Conservation (phyloP, 2,329 filamentous ascomycete species). For the Fusarium miscanthi region DNA sequence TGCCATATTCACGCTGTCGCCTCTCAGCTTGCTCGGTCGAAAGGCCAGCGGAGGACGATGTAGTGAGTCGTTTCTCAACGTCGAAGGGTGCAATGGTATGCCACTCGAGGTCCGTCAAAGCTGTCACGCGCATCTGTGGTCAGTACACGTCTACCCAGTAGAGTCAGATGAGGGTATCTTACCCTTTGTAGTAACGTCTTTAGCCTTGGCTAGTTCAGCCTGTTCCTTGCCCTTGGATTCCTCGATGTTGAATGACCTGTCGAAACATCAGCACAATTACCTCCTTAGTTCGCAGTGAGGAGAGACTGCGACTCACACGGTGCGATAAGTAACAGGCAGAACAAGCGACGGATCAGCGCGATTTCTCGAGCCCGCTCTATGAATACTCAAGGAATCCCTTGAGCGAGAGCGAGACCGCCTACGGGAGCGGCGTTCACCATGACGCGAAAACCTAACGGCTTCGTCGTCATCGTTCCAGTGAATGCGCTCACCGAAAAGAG, state of each 20-base stretch:
- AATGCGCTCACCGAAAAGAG: background rate
- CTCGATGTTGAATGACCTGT: constrained; percentile 4
- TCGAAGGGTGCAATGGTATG: background rate
- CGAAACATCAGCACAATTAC: background rate
- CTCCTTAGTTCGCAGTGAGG: accelerated
- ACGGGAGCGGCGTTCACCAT: background rate
- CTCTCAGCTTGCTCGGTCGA: constrained; percentile 3
- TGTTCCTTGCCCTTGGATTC: constrained; percentile 20
- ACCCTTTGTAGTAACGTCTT: constrained; percentile 1
- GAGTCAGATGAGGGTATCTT: accelerated
- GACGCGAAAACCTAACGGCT: background rate
- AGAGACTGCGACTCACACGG: background rate
- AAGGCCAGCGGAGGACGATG: background rate
- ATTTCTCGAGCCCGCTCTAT: background rate
- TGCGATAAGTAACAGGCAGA: constrained; percentile 1
- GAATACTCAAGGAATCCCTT: constrained; percentile 1
- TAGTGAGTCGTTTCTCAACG: constrained; percentile 11
- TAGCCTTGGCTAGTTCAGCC: background rate
- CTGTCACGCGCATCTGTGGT: accelerated
- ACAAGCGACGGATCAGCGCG: constrained; percentile 7
- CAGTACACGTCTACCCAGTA: background rate
- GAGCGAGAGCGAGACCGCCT: background rate
- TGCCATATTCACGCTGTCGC: background rate
- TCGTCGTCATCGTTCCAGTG: constrained; percentile 13
- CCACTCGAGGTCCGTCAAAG: constrained; percentile 13